phyloP scores from a whole-genome alignment of 441 rosid species.

The Gossypium schwendimanii region DNA sequence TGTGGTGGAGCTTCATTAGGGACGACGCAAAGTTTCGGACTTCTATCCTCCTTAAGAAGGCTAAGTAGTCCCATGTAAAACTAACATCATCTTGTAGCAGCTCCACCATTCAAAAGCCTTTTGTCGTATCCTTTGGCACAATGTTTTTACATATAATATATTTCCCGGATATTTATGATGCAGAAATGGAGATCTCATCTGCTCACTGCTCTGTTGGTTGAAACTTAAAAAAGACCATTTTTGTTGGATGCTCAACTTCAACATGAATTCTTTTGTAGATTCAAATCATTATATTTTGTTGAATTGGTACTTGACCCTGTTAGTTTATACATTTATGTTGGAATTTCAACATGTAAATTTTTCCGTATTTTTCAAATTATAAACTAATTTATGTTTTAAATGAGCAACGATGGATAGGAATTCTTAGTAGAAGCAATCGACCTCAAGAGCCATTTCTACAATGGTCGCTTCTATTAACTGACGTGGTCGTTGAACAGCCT shows the following conservation, averaged over 20 bases:
- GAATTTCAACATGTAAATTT: not conserved
- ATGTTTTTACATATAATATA: not conserved
- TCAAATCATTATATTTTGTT: not conserved
- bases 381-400: not conserved
- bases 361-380: not conserved
- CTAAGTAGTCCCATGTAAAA: constrained; percentile 21
- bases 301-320: not conserved
- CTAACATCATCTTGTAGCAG: not conserved
- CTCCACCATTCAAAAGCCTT: not conserved
- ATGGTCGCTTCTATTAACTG: too few species aligned
- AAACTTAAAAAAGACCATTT: not conserved
- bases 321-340: not conserved
- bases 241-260: not conserved
- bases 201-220: not conserved
- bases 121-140: not conserved
- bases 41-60: constrained; percentile 43
- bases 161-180: not conserved
- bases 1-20: constrained; percentile 92
- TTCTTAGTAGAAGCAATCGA: too few species aligned
- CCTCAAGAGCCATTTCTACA: too few species aligned
- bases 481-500: too few species aligned
- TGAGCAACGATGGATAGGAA: too few species aligned
- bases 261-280: not conserved
- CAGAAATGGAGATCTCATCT: not conserved
- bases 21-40: constrained; percentile 73